Conservation (phyloP, 2,329 filamentous ascomycete genomes). For the Scytalidium sp. region DNA sequence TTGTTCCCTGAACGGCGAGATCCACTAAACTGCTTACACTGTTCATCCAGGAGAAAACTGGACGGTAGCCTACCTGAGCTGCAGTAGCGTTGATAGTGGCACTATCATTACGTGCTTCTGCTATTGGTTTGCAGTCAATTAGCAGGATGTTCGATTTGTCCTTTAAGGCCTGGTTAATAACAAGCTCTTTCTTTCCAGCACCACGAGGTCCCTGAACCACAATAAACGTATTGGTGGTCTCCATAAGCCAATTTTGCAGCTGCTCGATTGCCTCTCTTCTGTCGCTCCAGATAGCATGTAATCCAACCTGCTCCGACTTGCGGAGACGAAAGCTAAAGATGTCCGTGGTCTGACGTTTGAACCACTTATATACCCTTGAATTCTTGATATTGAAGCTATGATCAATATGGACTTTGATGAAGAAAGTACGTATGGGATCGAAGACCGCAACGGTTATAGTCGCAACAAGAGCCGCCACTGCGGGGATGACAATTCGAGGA, state of each 20-base stretch:
- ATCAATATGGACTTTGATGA: constrained; percentile 84
- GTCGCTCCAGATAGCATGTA: constrained; percentile 85
- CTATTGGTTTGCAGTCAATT: constrained; percentile 90
- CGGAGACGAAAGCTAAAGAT: constrained; percentile 58
- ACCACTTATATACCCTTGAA: constrained; percentile 74
- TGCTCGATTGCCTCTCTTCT: constrained; percentile 78
- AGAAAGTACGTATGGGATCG: constrained; percentile 91
- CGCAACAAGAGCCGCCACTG: constrained; percentile 76
- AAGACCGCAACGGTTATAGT: constrained; percentile 85
- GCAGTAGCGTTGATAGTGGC: constrained; percentile 82
- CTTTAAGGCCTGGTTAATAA: constrained; percentile 79
- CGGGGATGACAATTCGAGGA: constrained; percentile 82
- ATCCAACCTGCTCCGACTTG: constrained; percentile 61
- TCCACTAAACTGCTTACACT: constrained; percentile 90
- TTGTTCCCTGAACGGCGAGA: constrained; percentile 88
- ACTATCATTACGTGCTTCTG: constrained; percentile 85
- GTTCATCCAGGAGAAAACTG: constrained; percentile 96
- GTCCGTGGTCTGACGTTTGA: constrained; percentile 69
- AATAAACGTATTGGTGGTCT: constrained; percentile 88
- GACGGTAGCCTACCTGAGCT: constrained; percentile 80
- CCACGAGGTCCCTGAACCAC: constrained; percentile 90
- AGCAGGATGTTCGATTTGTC: constrained; percentile 74
- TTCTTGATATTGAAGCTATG: constrained; percentile 71
- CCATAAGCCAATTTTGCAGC: constrained; percentile 80
- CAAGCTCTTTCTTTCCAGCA: constrained; percentile 84